Conservation (phyloP, 164 flowering plant genomes). For the Aristolochia fimbriata region DNA sequence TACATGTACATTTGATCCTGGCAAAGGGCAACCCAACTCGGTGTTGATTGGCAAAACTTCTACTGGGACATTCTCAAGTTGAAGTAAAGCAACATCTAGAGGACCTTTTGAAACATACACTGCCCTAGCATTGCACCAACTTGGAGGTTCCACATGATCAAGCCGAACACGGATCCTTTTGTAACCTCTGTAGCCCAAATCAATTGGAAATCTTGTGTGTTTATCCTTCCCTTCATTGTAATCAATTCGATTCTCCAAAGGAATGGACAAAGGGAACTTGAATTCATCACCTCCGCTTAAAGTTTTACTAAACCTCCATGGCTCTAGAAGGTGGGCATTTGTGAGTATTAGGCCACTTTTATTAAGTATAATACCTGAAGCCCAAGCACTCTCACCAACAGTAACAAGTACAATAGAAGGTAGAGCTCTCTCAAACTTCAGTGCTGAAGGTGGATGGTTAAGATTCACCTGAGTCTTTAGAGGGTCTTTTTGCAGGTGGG, state of each 20-base stretch:
- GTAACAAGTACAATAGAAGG: constrained; percentile 72
- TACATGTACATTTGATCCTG: constrained; percentile 68
- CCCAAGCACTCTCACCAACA: constrained; percentile 75
- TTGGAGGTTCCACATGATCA: constrained; percentile 54
- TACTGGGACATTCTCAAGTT: constrained; percentile 59
- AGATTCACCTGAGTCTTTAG: constrained; percentile 13
- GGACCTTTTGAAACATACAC: constrained; percentile 75
- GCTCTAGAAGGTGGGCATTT: constrained; percentile 95
- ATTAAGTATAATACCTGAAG: constrained; percentile 87
- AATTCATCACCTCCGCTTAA: constrained; percentile 19
- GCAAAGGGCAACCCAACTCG: constrained; percentile 42
- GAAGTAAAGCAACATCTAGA: constrained; percentile 76
- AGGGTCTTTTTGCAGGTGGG: constrained; percentile 32
- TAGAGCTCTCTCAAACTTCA: constrained; percentile 52
- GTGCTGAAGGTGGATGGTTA: constrained; percentile 12
- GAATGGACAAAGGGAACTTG: constrained; percentile 5
- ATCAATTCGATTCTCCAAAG: constrained; percentile 11
- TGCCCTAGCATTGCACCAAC: constrained; percentile 70
- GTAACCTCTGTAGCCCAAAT: constrained; percentile 15
- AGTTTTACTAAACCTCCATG: constrained; percentile 85
- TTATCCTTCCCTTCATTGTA: constrained; percentile 10
- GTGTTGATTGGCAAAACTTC: constrained; percentile 43
- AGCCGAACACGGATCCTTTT: constrained; percentile 61
- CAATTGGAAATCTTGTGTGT: constrained; percentile 7
- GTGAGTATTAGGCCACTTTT: constrained; percentile 80